These are phyloP conservation scores for Pichia sporocuriosa DNA, from an alignment of 805 yeast genomes.

Conservation along the genomic window DNA sequence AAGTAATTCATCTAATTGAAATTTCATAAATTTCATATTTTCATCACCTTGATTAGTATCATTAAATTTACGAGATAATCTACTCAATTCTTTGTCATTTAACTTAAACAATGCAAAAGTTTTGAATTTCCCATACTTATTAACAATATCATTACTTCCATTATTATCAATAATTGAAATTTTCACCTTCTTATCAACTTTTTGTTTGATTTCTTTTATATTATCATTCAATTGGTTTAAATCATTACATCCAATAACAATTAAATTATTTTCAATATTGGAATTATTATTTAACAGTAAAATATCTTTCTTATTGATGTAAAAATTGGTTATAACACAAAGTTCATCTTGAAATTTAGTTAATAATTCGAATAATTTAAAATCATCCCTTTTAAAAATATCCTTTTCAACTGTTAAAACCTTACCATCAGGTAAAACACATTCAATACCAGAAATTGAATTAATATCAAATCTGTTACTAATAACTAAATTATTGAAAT, in stretches of 20 bases:
- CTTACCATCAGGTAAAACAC: conserved; percentile 27
- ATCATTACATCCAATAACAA: conserved; percentile 17
- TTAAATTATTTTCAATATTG: conserved; percentile 4
- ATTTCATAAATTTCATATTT: not conserved
- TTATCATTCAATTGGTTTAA: conserved; percentile 12
- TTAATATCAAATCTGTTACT: conserved; percentile 10
- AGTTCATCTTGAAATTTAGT: conserved; percentile 11
- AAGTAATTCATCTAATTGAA: not conserved
- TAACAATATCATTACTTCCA: conserved; percentile 5
- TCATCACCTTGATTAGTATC: not conserved
- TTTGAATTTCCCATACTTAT: conserved; percentile 8
- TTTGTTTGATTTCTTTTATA: conserved; percentile 16
- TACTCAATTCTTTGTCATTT: not conserved
- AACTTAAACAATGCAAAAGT: conserved; percentile 14
- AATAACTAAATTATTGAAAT: conserved; percentile 7
- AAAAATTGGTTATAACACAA: conserved; percentile 18
- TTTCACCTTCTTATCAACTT: conserved; percentile 9
- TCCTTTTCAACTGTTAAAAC: conserved; percentile 7
- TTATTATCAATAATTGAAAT: conserved; percentile 14
- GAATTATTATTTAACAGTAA: not conserved
- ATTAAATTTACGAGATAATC: conserved; percentile 6
- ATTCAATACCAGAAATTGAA: conserved; percentile 14
- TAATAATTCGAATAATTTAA: conserved; percentile 13
- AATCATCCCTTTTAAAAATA: conserved; percentile 2
- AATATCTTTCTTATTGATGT: not conserved